Evolutionary conservation across 352 stramenopile species (phyloP).

Genomic region (Pythium dissimile): DNA sequence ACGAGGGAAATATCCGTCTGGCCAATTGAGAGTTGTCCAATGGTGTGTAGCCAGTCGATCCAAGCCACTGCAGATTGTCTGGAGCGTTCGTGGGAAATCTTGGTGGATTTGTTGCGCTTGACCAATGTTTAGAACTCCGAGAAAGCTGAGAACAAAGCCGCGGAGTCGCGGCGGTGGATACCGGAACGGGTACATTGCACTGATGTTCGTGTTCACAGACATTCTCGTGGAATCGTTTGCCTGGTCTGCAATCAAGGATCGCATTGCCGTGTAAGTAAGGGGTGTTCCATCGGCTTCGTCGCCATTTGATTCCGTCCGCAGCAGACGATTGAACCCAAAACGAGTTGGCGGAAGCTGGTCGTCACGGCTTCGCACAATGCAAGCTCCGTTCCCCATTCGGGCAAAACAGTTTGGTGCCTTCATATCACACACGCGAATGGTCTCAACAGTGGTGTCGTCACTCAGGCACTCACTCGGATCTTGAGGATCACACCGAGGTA

Average conservation of each 20-base stretch:
- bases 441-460: neutral
- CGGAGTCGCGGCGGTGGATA: conserved; percentile 40
- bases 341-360: conserved; percentile 20
- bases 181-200: conserved; percentile 22
- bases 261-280: conserved; percentile 30
- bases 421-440: conserved; percentile 53
- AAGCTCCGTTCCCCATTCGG: conserved; percentile 51
- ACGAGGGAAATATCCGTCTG: conserved; percentile 35
- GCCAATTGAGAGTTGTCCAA: conserved; percentile 60
- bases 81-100: conserved; percentile 36
- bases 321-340: conserved; percentile 34
- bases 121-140: conserved; percentile 56
- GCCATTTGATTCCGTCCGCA: neutral
- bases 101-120: conserved; percentile 38
- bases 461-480: conserved; percentile 29
- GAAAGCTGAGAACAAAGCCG: conserved; percentile 59
- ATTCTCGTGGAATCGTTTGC: conserved; percentile 22
- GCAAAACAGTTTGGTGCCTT: conserved; percentile 29
- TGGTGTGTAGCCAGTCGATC: conserved; percentile 54
- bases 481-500: conserved; percentile 43
- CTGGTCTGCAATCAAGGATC: conserved; percentile 24
- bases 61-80: conserved; percentile 47
- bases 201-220: conserved; percentile 12
- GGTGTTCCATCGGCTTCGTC: neutral
- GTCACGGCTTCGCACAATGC: conserved; percentile 23